These are phyloP conservation scores for Leptomonas pyrrhocoris DNA, from an alignment of 208 protist genomes.

Conservation along the genomic window DNA sequence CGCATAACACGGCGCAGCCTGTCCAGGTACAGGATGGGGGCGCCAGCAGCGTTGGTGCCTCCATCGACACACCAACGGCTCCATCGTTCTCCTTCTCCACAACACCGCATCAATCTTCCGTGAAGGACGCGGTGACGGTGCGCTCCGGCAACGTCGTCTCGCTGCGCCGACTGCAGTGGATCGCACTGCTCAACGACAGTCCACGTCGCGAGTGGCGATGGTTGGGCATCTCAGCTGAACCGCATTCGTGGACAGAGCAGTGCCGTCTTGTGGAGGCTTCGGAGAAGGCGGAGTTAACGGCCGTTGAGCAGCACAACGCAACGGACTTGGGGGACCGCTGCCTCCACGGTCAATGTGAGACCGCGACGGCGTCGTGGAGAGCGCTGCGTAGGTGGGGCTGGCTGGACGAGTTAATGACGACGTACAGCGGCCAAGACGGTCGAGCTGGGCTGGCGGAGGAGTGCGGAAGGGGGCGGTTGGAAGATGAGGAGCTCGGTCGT, in stretches of 20 bases:
- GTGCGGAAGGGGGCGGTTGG: no score
- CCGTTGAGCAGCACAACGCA: background rate
- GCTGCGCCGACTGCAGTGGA: slow-evolving; percentile 18
- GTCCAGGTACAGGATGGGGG: no score
- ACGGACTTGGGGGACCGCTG: background rate
- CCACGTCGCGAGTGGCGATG: slow-evolving; percentile 19
- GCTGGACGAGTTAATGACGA: background rate
- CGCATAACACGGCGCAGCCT: no score
- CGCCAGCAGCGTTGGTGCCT: no score
- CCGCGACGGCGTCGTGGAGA: background rate
- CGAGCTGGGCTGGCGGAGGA: no score
- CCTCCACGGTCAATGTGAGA: background rate
- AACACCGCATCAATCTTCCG: no score
- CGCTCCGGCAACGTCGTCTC: no score
- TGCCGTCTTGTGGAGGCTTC: slow-evolving; percentile 6
- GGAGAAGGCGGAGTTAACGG: background rate
- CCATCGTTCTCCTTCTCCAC: no score
- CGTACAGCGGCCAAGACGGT: background rate
- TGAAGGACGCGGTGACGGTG: no score
- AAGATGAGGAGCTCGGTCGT: no score
- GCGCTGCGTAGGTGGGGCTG: background rate
- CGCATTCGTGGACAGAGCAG: background rate
- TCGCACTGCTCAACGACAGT: slow-evolving; percentile 21
- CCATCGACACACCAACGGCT: no score
- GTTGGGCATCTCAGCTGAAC: background rate